Conservation (phyloP, 73 alveolate species). For the Paramecium sonneborni region DNA sequence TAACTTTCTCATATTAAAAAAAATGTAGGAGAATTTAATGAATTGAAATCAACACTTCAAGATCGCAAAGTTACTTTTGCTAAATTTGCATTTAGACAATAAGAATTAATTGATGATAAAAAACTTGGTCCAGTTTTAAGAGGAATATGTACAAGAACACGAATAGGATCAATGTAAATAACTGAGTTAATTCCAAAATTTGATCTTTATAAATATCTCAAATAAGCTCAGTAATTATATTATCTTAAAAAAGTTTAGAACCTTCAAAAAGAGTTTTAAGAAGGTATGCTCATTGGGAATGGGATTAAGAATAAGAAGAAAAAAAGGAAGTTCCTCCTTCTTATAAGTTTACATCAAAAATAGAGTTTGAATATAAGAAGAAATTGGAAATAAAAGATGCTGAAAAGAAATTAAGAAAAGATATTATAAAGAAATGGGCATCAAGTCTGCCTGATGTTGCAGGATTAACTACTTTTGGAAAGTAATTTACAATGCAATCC, state of each 20-base stretch:
- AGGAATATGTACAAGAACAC: conserved; percentile 30
- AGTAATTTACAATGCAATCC: conserved; percentile 39
- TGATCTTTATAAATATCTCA: neutral
- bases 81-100: neutral
- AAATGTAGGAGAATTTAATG: neutral
- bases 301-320: conserved; percentile 39
- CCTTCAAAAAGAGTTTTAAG: conserved; percentile 31
- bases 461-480: conserved; percentile 34
- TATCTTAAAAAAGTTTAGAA: conserved; percentile 6
- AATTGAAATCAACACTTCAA: neutral
- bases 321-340: conserved; percentile 26
- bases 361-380: neutral
- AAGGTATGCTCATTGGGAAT: conserved; percentile 61
- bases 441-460: conserved; percentile 25
- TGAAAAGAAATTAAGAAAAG: neutral
- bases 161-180: conserved; percentile 22
- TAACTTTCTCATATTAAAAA: neutral
- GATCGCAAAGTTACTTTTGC: conserved; percentile 43
- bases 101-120: conserved; percentile 33
- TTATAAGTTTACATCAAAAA: conserved; percentile 6
- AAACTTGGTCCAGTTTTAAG: conserved; percentile 31
- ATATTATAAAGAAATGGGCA: conserved; percentile 45
- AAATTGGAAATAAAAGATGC: neutral
- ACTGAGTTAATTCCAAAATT: neutral
- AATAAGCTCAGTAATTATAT: neutral